Base-by-base conservation (phyloP, 208 protist genomes). In the Crithidia fasciculata region DNA sequence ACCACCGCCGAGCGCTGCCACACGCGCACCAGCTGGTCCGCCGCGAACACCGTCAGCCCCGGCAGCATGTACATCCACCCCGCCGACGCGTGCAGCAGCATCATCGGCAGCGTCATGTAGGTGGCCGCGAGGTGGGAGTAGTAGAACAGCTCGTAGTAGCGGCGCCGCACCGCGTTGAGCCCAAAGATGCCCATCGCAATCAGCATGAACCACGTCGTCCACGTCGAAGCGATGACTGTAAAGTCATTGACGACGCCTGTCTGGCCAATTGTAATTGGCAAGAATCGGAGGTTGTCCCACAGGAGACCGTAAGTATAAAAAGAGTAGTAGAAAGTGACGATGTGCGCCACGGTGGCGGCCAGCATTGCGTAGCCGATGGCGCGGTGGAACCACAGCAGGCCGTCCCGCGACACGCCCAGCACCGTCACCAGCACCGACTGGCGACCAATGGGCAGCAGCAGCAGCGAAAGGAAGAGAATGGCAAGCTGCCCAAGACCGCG, bases 91-190 rank as follows among this genome's bases (percentile, higher is more conserved):
- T 92, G 85, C 63, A 78, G 81, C 12, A 90, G n/a, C 19, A 88
- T 75, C 15, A 67, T 50, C 2, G 87, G 85, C n/a, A 86, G 68
- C 53, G 87, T 75, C 39, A 81, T 79, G 73, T 84, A 89, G 13
- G 81, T 76, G 49, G 71, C 75, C 19, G 76, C 36, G 49, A 89
- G 76, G 80, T 92, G 87, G 15, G 81, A 19, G 64, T 90, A 92
- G 83, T 89, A 90, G 74, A 92, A 92, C 8, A 92, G 56, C 72
- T 92, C 87, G 62, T 83, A 92, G 73, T 57, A 87, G 13, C 67
- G 56, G n/a, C 87, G 78, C 37, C 87, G 81, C 36, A 92, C n/a
- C 16, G 58, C 45, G 56, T 81, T 70, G 40, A 88, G 59, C 7
- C 72, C 77, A 47, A 90, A 78, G 40, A 88, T 43, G 39, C 84